Evolutionary conservation across 192 early-diverging fungal species (phyloP).

Genomic region (Backusella psychrophila): DNA sequence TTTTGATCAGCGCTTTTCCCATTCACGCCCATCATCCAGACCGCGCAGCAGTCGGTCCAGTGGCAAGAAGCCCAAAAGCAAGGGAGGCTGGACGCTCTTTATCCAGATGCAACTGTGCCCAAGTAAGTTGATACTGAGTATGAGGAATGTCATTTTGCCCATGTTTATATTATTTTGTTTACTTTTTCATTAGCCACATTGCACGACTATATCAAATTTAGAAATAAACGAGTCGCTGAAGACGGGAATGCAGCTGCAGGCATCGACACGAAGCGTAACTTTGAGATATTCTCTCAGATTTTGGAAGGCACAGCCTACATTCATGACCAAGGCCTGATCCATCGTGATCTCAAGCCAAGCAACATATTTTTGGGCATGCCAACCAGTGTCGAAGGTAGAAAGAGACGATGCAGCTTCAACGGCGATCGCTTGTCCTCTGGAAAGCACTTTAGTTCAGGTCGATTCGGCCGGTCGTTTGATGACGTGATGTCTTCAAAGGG

Average conservation of each 20-base stretch:
- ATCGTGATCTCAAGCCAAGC: slow-evolving; percentile 73
- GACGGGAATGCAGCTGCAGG: slow-evolving; percentile 7
- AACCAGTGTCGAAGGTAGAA: not conserved
- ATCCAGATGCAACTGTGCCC: slow-evolving; percentile 95
- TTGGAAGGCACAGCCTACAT: slow-evolving; percentile 77
- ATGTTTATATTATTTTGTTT: not conserved
- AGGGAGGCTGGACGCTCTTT: slow-evolving; percentile 55
- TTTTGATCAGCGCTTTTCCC: not conserved
- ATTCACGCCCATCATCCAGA: not conserved
- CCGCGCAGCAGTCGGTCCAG: not conserved
- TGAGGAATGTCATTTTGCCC: not conserved
- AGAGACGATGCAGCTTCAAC: not conserved
- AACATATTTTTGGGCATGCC: slow-evolving; percentile 63
- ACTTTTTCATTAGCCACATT: slow-evolving; percentile 42
- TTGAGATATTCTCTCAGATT: slow-evolving; percentile 67
- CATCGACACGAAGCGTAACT: slow-evolving; percentile 18
- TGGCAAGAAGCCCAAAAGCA: not conserved
- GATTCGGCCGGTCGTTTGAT: slow-evolving; percentile 16
- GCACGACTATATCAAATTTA: slow-evolving; percentile 57
- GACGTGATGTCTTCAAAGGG: slow-evolving; percentile 14
- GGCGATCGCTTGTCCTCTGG: not conserved
- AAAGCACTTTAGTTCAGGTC: not conserved
- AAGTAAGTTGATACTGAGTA: slow-evolving; percentile 22
- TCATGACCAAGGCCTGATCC: slow-evolving; percentile 70
- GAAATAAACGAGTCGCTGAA: slow-evolving; percentile 25